These are phyloP conservation scores for Theobroma cacao DNA, from an alignment of 345 rosid species.

Conservation along the genomic window DNA sequence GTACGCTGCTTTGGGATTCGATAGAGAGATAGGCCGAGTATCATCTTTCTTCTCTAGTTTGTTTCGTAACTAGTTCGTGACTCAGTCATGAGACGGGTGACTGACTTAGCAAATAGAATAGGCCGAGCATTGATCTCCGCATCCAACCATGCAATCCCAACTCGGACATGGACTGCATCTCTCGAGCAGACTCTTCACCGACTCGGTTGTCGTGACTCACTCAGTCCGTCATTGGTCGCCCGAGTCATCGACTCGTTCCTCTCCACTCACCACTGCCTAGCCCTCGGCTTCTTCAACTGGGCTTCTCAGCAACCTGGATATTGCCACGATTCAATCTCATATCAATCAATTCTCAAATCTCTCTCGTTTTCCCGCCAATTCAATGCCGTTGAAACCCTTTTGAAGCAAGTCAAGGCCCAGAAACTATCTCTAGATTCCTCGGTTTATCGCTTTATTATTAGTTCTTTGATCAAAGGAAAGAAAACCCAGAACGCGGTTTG, in stretches of 20 bases:
- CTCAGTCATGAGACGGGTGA: constrained; percentile 38
- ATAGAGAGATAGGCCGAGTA: no score
- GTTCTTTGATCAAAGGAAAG: constrained; percentile 44
- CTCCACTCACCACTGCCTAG: constrained; percentile 61
- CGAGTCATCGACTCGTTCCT: constrained; percentile 75
- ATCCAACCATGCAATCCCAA: constrained; percentile 38
- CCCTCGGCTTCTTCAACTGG: constrained; percentile 96
- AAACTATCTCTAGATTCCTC: constrained; percentile 52
- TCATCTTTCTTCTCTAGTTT: background rate
- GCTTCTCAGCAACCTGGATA: constrained; percentile 82
- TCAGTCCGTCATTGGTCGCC: constrained; percentile 67
- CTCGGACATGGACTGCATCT: constrained; percentile 56
- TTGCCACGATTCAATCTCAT: constrained; percentile 59
- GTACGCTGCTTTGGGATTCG: no score
- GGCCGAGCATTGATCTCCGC: constrained; percentile 61
- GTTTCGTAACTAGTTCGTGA: background rate
- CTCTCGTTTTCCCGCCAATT: constrained; percentile 67
- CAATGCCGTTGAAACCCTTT: constrained; percentile 47
- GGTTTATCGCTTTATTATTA: constrained; percentile 42
- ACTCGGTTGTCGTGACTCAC: constrained; percentile 43
- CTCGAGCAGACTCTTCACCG: constrained; percentile 67
- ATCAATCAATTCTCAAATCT: constrained; percentile 67
- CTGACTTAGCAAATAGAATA: constrained; percentile 55
- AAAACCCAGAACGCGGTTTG: constrained; percentile 54
- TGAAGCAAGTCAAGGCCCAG: constrained; percentile 55